These are phyloP conservation scores for Xylariales sp. DNA, from an alignment of 2,329 filamentous ascomycete species.

Conservation along the genomic window DNA sequence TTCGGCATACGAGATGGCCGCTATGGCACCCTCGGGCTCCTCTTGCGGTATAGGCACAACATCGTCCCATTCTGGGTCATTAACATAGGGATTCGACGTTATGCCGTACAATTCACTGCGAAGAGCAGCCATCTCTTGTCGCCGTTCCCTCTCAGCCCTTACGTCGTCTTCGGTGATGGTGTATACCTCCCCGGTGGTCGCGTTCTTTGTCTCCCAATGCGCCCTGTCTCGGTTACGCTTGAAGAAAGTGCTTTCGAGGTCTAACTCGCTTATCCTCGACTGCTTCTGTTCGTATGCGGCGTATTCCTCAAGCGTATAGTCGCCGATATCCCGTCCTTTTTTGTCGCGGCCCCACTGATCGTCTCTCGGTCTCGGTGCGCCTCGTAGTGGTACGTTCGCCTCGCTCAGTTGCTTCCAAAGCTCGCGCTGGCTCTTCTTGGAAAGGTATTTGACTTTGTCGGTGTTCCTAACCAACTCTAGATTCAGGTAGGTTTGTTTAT, in stretches of 20 bases:
- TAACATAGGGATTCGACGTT: conserved; percentile 60
- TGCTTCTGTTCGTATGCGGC: conserved; percentile 57
- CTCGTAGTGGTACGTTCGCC: conserved; percentile 61
- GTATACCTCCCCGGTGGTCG: conserved; percentile 30
- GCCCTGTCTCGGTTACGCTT: conserved; percentile 50
- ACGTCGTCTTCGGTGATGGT: conserved; percentile 54
- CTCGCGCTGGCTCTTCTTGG: conserved; percentile 51
- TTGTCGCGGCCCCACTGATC: conserved; percentile 63
- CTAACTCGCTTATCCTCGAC: conserved; percentile 57
- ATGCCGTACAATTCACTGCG: conserved; percentile 64
- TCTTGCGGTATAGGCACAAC: conserved; percentile 84
- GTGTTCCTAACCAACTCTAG: conserved; percentile 57
- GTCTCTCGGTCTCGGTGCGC: conserved; percentile 49
- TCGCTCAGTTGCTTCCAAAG: conserved; percentile 69
- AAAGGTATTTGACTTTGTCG: conserved; percentile 50
- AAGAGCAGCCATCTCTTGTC: conserved; percentile 64
- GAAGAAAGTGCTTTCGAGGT: conserved; percentile 60
- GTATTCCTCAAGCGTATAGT: conserved; percentile 61
- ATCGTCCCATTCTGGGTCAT: conserved; percentile 84
- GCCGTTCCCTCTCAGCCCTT: conserved; percentile 59
- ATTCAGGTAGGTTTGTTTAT: conserved; percentile 63
- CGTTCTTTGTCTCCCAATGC: conserved; percentile 38
- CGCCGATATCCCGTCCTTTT: conserved; percentile 61
- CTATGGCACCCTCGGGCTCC: conserved; percentile 85
- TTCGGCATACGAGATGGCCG: conserved; percentile 90